A percentile compares a stretch with the other conserved stretches of the same genome.
These are phyloP conservation scores for Suillus ampliporus DNA, from an alignment of 768 basidiomycete genomes.

Conservation along the genomic window DNA sequence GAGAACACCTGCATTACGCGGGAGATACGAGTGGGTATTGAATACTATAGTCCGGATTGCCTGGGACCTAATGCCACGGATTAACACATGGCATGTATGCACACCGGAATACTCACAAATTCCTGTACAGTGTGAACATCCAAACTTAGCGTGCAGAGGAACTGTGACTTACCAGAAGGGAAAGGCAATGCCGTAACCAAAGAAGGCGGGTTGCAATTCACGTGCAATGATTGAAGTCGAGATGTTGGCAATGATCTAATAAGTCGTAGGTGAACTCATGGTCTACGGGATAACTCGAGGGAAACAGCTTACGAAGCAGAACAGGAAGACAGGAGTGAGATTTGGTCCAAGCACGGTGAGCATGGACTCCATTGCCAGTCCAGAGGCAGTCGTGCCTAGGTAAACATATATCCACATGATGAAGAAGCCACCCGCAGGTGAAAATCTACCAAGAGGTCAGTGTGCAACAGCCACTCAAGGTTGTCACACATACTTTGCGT, in stretches of 20 bases:
- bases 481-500: slow-evolving; percentile 35
- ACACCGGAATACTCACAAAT: slow-evolving; percentile 19
- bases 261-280: too few species aligned
- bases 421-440: slow-evolving; percentile 29
- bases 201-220: slow-evolving; percentile 20
- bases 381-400: slow-evolving; percentile 39
- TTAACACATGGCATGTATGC: background rate
- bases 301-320: slow-evolving; percentile 31
- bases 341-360: slow-evolving; percentile 35
- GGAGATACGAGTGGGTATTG: slow-evolving; percentile 37
- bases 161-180: slow-evolving; percentile 34
- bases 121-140: slow-evolving; percentile 13
- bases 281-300: too few species aligned
- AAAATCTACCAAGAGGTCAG: slow-evolving; percentile 4
- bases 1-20: slow-evolving; percentile 39
- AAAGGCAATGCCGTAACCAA: slow-evolving; percentile 38
- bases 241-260: too few species aligned
- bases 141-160: background rate
- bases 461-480: background rate
- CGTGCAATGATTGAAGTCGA: too few species aligned
- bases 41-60: slow-evolving; percentile 43
- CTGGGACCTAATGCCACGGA: slow-evolving; percentile 20
- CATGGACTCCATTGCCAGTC: slow-evolving; percentile 41
- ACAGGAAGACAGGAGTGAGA: slow-evolving; percentile 40
- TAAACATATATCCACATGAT: slow-evolving; percentile 38